Percentiles rank a stretch among this genome's conserved stretches.
Conservation (phyloP, 2,329 filamentous ascomycete species). For the Hypomyces rosellus region DNA sequence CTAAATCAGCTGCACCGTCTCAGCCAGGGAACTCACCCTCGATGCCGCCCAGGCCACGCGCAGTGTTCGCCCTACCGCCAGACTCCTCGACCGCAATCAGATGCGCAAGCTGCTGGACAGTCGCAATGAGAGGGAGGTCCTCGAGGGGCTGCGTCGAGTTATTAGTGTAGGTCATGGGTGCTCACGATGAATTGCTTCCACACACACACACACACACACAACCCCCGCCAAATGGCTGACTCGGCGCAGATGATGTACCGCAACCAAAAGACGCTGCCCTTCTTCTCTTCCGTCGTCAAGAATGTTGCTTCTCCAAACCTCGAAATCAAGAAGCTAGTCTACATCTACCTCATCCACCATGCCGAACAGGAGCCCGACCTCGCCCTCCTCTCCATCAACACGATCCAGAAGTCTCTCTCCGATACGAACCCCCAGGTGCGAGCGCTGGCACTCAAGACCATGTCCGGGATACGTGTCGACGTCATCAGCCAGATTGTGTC, state of each 20-base stretch:
- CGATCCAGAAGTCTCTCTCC: conserved; percentile 94
- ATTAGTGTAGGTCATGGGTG: conserved; percentile 63
- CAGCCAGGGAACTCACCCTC: conserved; percentile 92
- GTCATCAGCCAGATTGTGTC: conserved; percentile 98
- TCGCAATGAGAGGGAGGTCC: conserved; percentile 82
- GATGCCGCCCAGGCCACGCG: conserved; percentile 90
- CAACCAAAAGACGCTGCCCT: conserved; percentile 78
- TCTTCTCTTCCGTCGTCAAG: conserved; percentile 98
- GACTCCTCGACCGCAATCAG: conserved; percentile 68
- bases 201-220: too few relatives aligned
- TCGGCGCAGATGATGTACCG: conserved; percentile 84
- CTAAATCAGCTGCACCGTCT: conserved; percentile 1
- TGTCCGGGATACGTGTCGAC: conserved; percentile 95
- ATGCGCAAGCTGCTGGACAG: conserved; percentile 95
- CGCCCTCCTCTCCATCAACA: conserved; percentile 93
- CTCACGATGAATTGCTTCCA: neutral
- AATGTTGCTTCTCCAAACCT: conserved; percentile 92
- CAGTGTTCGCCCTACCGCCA: conserved; percentile 53
- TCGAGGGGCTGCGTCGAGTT: conserved; percentile 85
- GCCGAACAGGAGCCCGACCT: conserved; percentile 95
- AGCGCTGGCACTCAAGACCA: conserved; percentile 87
- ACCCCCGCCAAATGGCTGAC: conserved; percentile 1
- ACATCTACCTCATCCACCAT: conserved; percentile 96
- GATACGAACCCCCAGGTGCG: conserved; percentile 87
- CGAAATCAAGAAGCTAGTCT: conserved; percentile 96